Base-by-base conservation (phyloP, 805 yeast genomes). In the Candida dajiaensis region DNA sequence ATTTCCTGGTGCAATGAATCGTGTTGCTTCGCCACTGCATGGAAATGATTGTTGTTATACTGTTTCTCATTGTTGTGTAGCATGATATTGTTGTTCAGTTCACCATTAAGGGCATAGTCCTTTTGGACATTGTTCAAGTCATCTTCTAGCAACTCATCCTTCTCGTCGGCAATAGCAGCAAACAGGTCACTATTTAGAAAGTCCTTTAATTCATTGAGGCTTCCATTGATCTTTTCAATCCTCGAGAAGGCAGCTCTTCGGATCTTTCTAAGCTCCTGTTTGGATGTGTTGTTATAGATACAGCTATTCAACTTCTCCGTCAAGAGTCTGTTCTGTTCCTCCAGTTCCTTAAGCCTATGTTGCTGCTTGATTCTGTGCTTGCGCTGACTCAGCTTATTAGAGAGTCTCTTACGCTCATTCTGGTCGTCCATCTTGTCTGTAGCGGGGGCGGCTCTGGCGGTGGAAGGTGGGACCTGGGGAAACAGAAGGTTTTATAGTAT, bases 311-410 rank as follows among this genome's bases (percentile, higher is more conserved):
- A 31, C 12, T 42, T 41, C 35, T 35, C 35, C 6, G 48, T 49
- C 11, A 49, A 39, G 6, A 11, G 36, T 5, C 21, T 36, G 13
- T 44, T 29, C 26, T 49, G 43, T 9, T 20, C 18, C 22, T 49
- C 52, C 13, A 49, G 46, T n/a, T 46, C 52, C 19, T 46, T 44
- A 12, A 49, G 43, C 23, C 49, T 31, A 16, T 49, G 52, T 25
- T 49, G 48, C 38, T 49, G 52, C 31, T 49, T 49, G 41, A 44
- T 45, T 9, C 52, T 36, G 40, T 49, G 52, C 26, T 49, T 49
- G 3, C 52, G 40, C 40, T 49, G 52, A n/a, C 47, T 42, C 15
- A 49, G 44, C 40, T 49, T 49, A 37, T 49, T 49, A 38, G 47
- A 49, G 12, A 49, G 40, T 31, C 23, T 41, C 44, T 49, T 49